Percentiles rank a stretch among this genome's conserved stretches.
Conservation (phyloP, 2,329 filamentous ascomycete species). For the Tolypocladium ophioglossoides region DNA sequence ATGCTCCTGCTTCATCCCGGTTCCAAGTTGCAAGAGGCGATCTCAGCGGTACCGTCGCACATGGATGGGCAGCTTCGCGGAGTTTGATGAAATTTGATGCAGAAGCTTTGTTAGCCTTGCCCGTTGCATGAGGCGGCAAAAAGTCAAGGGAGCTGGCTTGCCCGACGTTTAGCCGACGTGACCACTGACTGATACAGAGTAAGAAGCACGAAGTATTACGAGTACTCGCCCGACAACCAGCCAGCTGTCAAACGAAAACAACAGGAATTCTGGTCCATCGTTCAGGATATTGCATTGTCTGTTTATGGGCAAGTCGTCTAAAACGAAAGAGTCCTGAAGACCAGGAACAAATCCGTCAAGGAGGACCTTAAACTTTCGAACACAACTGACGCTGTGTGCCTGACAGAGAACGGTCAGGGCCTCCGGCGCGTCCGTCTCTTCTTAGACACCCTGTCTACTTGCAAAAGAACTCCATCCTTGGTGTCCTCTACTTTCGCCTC, state of each 20-base stretch:
- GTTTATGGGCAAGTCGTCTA: background rate
- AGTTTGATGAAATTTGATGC: constrained; percentile 9
- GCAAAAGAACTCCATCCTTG: constrained; percentile 8
- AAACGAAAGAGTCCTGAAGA: background rate
- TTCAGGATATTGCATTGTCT: background rate
- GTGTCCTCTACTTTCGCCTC: constrained; percentile 12
- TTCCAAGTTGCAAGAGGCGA: constrained; percentile 26
- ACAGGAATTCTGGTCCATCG: background rate
- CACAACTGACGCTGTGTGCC: too few relatives aligned
- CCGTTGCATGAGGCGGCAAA: constrained; percentile 17
- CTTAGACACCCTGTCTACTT: constrained; percentile 15
- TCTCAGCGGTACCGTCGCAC: constrained; percentile 23
- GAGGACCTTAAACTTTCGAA: background rate
- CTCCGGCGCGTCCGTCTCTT: constrained; percentile 14
- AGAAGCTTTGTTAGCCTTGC: constrained; percentile 5
- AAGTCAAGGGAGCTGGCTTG: constrained; percentile 10
- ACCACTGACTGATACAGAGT: background rate
- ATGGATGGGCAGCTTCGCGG: constrained; percentile 19
- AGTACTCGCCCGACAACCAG: background rate
- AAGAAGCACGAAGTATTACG: too few relatives aligned
- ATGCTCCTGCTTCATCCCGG: constrained; percentile 28
- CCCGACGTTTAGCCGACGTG: constrained; percentile 22
- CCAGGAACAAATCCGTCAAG: background rate
- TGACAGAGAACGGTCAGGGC: background rate
- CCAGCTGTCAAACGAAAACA: background rate